Percentiles rank a stretch among this genome's conserved stretches.
These are phyloP conservation scores for Dactylellina haptotyla DNA, from an alignment of 2,329 filamentous ascomycete species.

Conservation along the genomic window DNA sequence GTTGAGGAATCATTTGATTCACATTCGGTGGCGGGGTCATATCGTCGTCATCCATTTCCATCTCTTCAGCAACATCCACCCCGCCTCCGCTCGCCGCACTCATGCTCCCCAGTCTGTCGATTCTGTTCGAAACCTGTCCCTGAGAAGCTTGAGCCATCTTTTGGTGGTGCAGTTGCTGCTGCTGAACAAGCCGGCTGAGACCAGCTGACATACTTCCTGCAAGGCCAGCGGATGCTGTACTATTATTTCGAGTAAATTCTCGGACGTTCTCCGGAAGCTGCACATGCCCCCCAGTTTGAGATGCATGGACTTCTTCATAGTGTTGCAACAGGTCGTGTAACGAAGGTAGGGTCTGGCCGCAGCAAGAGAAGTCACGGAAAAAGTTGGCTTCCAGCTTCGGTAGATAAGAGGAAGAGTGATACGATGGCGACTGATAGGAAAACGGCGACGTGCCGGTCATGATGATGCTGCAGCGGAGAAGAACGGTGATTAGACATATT, in stretches of 20 bases:
- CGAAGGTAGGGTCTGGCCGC: constrained; percentile 85
- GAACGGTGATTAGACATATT: constrained; percentile 16
- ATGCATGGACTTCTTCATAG: constrained; percentile 93
- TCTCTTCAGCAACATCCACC: constrained; percentile 87
- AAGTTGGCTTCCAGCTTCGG: constrained; percentile 97
- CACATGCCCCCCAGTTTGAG: constrained; percentile 65
- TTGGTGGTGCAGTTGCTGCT: constrained; percentile 60
- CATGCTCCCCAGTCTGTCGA: constrained; percentile 62
- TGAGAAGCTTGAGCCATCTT: constrained; percentile 52
- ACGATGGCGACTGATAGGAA: constrained; percentile 87
- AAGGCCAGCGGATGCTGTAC: constrained; percentile 64
- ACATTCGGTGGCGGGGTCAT: constrained; percentile 58
- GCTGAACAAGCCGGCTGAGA: constrained; percentile 60
- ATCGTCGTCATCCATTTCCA: constrained; percentile 88
- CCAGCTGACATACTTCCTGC: constrained; percentile 64
- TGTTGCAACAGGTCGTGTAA: constrained; percentile 95
- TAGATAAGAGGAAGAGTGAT: constrained; percentile 94
- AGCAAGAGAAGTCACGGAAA: constrained; percentile 97
- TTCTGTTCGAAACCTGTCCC: constrained; percentile 44
- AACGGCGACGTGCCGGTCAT: constrained; percentile 98
- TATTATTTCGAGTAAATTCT: constrained; percentile 61
- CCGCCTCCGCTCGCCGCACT: constrained; percentile 61
- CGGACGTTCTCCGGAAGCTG: constrained; percentile 52
- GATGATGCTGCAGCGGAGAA: constrained; percentile 74
- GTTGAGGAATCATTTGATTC: constrained; percentile 69